Base-by-base conservation (phyloP, 2,329 filamentous ascomycete genomes). In the Cytospora leucostoma region DNA sequence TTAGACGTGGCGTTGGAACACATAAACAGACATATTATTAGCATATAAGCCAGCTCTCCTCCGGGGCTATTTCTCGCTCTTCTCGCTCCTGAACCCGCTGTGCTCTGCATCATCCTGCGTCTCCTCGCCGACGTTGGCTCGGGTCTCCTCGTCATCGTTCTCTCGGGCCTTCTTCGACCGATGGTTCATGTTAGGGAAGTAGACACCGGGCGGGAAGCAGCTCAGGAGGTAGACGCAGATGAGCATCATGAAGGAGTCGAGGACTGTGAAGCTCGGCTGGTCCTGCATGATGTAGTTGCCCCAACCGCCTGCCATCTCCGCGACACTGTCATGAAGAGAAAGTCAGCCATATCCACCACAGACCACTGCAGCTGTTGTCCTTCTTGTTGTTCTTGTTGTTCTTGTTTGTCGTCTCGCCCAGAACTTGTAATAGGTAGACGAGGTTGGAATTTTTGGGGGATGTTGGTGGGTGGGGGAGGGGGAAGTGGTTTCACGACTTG, bases 241-340 rank as follows among this genome's bases (percentile, higher is more conserved):
- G 33, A 84, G 71, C 59, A 86, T 75, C 72, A 86, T 80, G 61
- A 79, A 78, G 66, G 79, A 77, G 68, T 88, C 86, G 47, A 88
- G 78, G 13, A 84, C 79, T 64, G 87, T 79, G 69, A 88, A 88
- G 19, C 80, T 82, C 52, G 78, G 75, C 75, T 88, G 77, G 72
- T 88, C 80, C 67, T 85, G 83, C 84, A 88, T 88, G 71, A 88
- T 83, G 17, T 77, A 70, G 74, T 86, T 87, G 11, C 82, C 83
- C 85, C 85, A 89, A 21, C 86, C 86, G 33, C 84, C 83, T 2
- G 82, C 81, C 84, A 88, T 87, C 71, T 88, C 86, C 1, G 81
- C 82, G 59, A 88, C 83, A 69, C 84, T 85, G 59, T 32, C 21
- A 11, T 38, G 17, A 15, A 33, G 21, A 53, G 19, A 33, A n/a